Percentiles rank a stretch among this genome's conserved stretches.
These are phyloP conservation scores for Trichophyton mentagrophytes DNA, from an alignment of 2,329 filamentous ascomycete genomes.

Conservation along the genomic window DNA sequence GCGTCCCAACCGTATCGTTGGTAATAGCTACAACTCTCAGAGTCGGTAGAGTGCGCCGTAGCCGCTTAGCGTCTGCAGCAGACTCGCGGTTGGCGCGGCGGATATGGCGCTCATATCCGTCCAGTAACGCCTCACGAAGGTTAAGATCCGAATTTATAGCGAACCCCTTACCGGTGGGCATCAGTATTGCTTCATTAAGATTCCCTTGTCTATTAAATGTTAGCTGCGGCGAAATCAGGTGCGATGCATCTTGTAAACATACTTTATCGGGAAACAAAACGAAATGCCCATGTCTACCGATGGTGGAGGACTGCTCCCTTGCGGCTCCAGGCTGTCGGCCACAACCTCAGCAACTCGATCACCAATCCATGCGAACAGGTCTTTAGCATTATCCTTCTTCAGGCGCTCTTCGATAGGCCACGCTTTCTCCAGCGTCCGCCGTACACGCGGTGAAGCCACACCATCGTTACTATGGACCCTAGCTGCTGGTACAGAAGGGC, in stretches of 20 bases:
- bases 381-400: slow-evolving; percentile 56
- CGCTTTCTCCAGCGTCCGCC: slow-evolving; percentile 51
- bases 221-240: neutral
- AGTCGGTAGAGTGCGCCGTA: slow-evolving; percentile 39
- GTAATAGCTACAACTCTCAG: slow-evolving; percentile 59
- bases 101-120: slow-evolving; percentile 33
- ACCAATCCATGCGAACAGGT: slow-evolving; percentile 64
- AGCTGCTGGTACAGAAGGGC: slow-evolving; percentile 6
- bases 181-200: slow-evolving; percentile 38
- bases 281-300: slow-evolving; percentile 30
- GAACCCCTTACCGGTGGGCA: slow-evolving; percentile 43
- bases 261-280: slow-evolving; percentile 34
- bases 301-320: slow-evolving; percentile 15
- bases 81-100: slow-evolving; percentile 20
- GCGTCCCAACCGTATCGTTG: slow-evolving; percentile 64
- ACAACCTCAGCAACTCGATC: slow-evolving; percentile 59
- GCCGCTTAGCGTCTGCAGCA: slow-evolving; percentile 19
- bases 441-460: slow-evolving; percentile 35
- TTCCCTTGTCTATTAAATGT: slow-evolving; percentile 29
- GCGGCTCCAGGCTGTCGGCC: slow-evolving; percentile 27
- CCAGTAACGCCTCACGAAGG: slow-evolving; percentile 23
- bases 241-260: slow-evolving; percentile 3
- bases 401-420: slow-evolving; percentile 63
- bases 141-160: slow-evolving; percentile 27
- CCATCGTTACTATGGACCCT: neutral